A percentile compares a stretch with the other conserved stretches of the same genome.
These are phyloP conservation scores for Acer campestre DNA, from an alignment of 345 rosid genomes.

Conservation along the genomic window DNA sequence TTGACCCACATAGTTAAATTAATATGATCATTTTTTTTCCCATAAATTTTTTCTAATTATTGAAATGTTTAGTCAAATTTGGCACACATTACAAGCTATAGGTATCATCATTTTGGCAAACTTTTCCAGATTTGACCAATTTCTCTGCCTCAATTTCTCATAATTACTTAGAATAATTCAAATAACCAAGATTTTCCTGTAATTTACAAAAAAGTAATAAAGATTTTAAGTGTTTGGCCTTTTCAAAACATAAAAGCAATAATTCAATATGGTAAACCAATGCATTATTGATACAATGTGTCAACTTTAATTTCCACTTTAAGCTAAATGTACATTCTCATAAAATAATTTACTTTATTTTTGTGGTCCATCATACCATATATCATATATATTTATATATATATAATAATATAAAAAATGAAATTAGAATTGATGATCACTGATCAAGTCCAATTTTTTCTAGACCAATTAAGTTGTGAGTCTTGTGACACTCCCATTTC, in stretches of 20 bases:
- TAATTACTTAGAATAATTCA: not conserved
- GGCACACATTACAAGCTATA: conserved; percentile 6
- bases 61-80: conserved; percentile 16
- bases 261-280: not conserved
- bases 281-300: conserved; percentile 18
- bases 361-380: not conserved
- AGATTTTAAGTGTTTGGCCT: conserved; percentile 11
- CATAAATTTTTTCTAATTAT: not conserved
- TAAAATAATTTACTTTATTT: not conserved
- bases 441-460: no score
- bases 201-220: not conserved
- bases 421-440: no score
- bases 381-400: not conserved
- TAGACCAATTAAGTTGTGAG: no score
- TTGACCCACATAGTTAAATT: conserved; percentile 7
- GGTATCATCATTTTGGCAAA: not conserved
- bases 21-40: not conserved
- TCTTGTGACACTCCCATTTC: no score
- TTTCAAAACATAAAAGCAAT: conserved; percentile 17
- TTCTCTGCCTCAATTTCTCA: not conserved
- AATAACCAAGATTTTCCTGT: not conserved
- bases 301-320: conserved; percentile 14
- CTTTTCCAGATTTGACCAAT: conserved; percentile 23
- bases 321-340: not conserved
- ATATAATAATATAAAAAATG: no score